Percentiles rank a stretch among this genome's conserved stretches.
Conservation (phyloP, 202 grass and related monocot genomes). For the Eragrostis tef region DNA sequence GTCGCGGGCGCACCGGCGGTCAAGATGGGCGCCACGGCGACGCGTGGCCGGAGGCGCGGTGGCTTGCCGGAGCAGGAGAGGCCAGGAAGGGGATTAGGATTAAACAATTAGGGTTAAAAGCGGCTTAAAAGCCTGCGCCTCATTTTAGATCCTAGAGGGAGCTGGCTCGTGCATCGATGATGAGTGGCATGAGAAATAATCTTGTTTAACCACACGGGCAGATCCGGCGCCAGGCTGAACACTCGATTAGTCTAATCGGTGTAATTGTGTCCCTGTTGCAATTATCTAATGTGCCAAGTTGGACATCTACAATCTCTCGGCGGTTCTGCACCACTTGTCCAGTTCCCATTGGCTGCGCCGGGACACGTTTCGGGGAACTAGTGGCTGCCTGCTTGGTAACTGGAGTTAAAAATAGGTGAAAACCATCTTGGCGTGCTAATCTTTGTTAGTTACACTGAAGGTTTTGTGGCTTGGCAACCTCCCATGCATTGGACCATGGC, state of each 20-base stretch:
- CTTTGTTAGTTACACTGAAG: not conserved
- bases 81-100: not conserved
- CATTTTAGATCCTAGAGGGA: conserved; percentile 28
- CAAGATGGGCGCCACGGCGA: conserved; percentile 34
- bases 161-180: conserved; percentile 44
- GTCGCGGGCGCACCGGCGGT: conserved; percentile 17
- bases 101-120: conserved; percentile 41
- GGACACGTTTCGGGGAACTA: conserved; percentile 54
- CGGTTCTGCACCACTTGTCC: conserved; percentile 43
- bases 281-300: conserved; percentile 48
- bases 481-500: no score
- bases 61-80: conserved; percentile 51
- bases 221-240: conserved; percentile 44
- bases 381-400: not conserved
- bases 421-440: not conserved
- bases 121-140: conserved; percentile 26
- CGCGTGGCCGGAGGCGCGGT: conserved; percentile 25
- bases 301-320: not conserved
- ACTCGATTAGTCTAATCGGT: conserved; percentile 43
- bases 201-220: conserved; percentile 33
- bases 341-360: not conserved
- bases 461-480: no score
- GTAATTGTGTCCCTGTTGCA: not conserved
- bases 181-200: conserved; percentile 34
- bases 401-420: not conserved